phyloP scores from a whole-genome alignment of 2,329 filamentous ascomycete genomes.

The Onygena corvina region DNA sequence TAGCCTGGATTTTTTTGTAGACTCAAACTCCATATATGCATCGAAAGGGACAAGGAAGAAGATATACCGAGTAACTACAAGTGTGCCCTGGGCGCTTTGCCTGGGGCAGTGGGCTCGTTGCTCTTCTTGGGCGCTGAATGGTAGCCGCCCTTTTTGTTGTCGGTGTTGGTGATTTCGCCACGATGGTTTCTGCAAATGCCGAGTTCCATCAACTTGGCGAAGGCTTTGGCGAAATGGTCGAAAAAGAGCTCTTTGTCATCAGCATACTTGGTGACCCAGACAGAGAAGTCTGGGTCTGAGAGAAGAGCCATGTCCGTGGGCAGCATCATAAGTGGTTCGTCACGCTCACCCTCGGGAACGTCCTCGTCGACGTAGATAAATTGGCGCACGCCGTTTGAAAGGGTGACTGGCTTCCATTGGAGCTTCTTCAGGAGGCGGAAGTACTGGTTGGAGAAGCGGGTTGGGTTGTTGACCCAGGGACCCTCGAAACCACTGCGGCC shows the following conservation, averaged over 20 bases:
- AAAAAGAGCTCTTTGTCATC: constrained; percentile 52
- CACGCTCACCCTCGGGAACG: constrained; percentile 27
- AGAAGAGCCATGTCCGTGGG: constrained; percentile 51
- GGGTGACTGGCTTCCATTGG: constrained; percentile 44
- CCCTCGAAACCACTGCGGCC: constrained; percentile 48
- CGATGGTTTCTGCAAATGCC: constrained; percentile 45
- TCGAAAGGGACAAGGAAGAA: not conserved
- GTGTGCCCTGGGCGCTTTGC: not conserved
- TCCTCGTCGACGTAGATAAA: constrained; percentile 51
- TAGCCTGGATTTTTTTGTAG: no score
- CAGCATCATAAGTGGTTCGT: constrained; percentile 53
- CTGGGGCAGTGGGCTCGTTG: constrained; percentile 21
- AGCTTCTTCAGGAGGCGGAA: constrained; percentile 42
- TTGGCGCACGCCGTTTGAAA: constrained; percentile 43
- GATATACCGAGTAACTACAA: not conserved
- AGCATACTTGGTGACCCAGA: constrained; percentile 49
- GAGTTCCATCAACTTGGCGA: constrained; percentile 50
- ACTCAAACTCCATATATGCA: no score
- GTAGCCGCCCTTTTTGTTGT: constrained; percentile 48
- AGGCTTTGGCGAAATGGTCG: constrained; percentile 46
- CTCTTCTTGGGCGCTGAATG: constrained; percentile 47
- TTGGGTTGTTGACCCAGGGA: constrained; percentile 50
- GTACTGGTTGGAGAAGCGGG: constrained; percentile 47
- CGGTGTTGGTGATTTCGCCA: constrained; percentile 44
- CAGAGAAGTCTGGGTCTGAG: constrained; percentile 41